A percentile compares a stretch with the other conserved stretches of the same genome.
Conservation (phyloP, 306 rosid genomes). For the Bauhinia variegata region DNA sequence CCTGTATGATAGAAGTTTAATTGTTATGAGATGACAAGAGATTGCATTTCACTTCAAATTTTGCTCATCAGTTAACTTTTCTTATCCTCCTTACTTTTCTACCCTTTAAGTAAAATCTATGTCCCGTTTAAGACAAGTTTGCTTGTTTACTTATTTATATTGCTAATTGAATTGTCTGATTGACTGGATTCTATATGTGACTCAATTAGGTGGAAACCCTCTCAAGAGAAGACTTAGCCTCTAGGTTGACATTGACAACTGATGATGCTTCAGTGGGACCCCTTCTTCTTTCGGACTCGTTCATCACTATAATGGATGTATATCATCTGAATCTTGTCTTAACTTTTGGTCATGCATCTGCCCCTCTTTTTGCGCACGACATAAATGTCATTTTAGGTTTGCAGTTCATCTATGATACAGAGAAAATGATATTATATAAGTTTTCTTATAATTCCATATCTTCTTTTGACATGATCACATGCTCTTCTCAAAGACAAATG, state of each 20-base stretch:
- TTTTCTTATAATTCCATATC: slow-evolving; percentile 28
- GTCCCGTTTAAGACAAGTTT: slow-evolving; percentile 6
- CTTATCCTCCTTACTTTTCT: slow-evolving; percentile 1
- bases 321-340: slow-evolving; percentile 47
- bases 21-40: slow-evolving; percentile 15
- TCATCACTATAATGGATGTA: slow-evolving; percentile 96
- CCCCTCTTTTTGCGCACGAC: not conserved
- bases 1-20: slow-evolving; percentile 15
- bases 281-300: slow-evolving; percentile 81
- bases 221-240: slow-evolving; percentile 89
- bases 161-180: slow-evolving; percentile 19
- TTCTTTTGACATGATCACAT: slow-evolving; percentile 31
- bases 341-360: not conserved
- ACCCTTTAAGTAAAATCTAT: slow-evolving; percentile 12
- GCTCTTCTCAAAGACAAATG: slow-evolving; percentile 74
- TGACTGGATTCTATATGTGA: slow-evolving; percentile 9
- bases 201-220: slow-evolving; percentile 86
- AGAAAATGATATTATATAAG: slow-evolving; percentile 22
- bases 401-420: slow-evolving; percentile 17
- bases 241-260: slow-evolving; percentile 89
- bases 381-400: slow-evolving; percentile 10
- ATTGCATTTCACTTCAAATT: not conserved
- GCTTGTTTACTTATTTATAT: slow-evolving; percentile 2
- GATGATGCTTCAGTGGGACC: slow-evolving; percentile 87
- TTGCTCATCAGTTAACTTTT: slow-evolving; percentile 19